Conservation (phyloP, 495 filamentous ascomycete genomes). For the Neurospora intermedia region DNA sequence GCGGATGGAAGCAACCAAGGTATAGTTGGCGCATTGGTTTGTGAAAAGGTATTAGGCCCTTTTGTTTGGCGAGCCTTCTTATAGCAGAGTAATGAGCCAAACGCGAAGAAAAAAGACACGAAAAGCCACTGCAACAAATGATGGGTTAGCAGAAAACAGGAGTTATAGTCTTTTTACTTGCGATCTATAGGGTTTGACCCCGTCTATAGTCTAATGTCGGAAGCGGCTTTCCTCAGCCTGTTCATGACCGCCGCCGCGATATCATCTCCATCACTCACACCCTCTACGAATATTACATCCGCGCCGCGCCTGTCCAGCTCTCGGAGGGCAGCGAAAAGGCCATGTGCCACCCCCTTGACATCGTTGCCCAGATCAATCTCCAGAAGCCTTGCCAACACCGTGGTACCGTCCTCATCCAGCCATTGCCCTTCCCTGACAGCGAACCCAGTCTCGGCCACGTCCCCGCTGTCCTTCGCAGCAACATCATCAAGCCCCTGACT, state of each 20-base stretch:
- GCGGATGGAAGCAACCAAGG: background rate
- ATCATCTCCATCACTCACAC: slow-evolving; percentile 69
- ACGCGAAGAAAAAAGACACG: background rate
- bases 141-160: background rate
- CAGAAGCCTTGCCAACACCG: slow-evolving; percentile 28
- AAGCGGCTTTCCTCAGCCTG: slow-evolving; percentile 77
- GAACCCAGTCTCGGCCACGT: slow-evolving; percentile 9
- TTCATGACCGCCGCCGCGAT: slow-evolving; percentile 97
- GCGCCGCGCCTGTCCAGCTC: slow-evolving; percentile 71
- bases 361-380: slow-evolving; percentile 58
- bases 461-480: slow-evolving; percentile 16
- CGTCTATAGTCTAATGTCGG: slow-evolving; percentile 36
- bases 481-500: slow-evolving; percentile 14
- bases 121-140: background rate
- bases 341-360: slow-evolving; percentile 64
- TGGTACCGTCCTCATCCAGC: slow-evolving; percentile 10
- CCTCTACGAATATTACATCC: slow-evolving; percentile 85
- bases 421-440: slow-evolving; percentile 25
- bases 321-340: slow-evolving; percentile 76
- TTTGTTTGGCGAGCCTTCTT: background rate
- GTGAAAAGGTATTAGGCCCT: background rate
- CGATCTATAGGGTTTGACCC: slow-evolving; percentile 5
- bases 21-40: background rate
- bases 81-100: background rate
- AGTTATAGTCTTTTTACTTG: slow-evolving; percentile 8